Percentiles rank a stretch among this genome's conserved stretches.
Evolutionary conservation across 2,329 filamentous ascomycete species (phyloP).

Genomic region (Cytospora paraplurivora): DNA sequence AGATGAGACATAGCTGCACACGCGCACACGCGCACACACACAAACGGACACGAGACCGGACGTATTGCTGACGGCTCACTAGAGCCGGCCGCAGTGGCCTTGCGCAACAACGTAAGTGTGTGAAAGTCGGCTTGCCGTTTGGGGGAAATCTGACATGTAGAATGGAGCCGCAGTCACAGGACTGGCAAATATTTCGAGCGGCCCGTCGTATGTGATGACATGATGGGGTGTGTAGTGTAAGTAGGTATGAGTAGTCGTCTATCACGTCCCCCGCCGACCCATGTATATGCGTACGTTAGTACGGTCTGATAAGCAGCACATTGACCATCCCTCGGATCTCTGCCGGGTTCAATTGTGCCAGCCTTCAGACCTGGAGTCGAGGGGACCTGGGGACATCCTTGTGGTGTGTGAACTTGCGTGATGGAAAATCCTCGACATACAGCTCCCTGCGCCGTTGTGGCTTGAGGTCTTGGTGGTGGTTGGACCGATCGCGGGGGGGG

Average conservation of each 20-base stretch:
- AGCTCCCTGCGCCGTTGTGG: not conserved
- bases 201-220: not conserved
- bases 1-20: not conserved
- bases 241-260: not conserved
- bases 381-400: slow-evolving; percentile 7
- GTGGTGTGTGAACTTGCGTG: not conserved
- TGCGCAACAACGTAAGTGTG: not conserved
- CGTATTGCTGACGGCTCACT: not conserved
- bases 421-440: not conserved
- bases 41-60: not conserved
- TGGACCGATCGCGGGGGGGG: no score
- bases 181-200: not conserved
- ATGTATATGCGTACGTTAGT: not conserved
- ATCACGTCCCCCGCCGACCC: not conserved
- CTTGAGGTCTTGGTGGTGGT: not conserved
- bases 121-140: not conserved
- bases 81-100: no score
- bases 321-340: not conserved
- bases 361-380: not conserved
- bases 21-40: not conserved
- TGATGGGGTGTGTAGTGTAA: not conserved
- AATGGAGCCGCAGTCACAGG: not conserved
- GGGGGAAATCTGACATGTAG: not conserved
- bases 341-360: not conserved
- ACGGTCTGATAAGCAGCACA: not conserved